Conservation (phyloP, 2,329 filamentous ascomycete genomes). For the Trichoderma sp. region DNA sequence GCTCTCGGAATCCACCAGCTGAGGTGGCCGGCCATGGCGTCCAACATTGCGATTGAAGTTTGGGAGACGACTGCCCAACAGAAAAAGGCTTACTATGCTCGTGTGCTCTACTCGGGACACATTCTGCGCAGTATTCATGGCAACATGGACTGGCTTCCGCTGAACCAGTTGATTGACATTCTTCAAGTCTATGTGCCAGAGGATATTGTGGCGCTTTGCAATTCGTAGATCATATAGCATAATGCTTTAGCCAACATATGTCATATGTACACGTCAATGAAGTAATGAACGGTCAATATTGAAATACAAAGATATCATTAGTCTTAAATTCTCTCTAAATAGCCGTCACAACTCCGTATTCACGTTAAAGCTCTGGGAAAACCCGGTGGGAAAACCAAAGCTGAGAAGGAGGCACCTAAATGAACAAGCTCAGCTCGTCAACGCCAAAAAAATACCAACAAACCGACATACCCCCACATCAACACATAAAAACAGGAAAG, state of each 20-base stretch:
- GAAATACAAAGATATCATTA: not conserved
- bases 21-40: constrained; percentile 19
- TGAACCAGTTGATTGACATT: constrained; percentile 11
- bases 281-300: not conserved
- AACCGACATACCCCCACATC: not conserved
- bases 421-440: not conserved
- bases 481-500: not conserved
- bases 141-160: constrained; percentile 6
- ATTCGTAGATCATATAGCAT: not conserved
- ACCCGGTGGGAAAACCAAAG: constrained; percentile 14
- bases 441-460: not conserved
- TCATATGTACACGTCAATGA: not conserved
- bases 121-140: constrained; percentile 16
- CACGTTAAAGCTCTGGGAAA: constrained; percentile 4
- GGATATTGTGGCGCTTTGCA: constrained; percentile 16
- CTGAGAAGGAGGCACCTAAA: not conserved
- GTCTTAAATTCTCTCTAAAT: not conserved
- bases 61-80: constrained; percentile 8
- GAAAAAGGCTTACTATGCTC: constrained; percentile 4
- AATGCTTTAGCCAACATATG: not conserved
- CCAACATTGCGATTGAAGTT: constrained; percentile 14
- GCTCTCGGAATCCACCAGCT: constrained; percentile 19
- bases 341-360: not conserved
- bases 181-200: constrained; percentile 13
- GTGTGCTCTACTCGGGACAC: constrained; percentile 18